Base-by-base conservation (phyloP, 1,284 basidiomycete genomes). In the Agroathelia rolfsii region DNA sequence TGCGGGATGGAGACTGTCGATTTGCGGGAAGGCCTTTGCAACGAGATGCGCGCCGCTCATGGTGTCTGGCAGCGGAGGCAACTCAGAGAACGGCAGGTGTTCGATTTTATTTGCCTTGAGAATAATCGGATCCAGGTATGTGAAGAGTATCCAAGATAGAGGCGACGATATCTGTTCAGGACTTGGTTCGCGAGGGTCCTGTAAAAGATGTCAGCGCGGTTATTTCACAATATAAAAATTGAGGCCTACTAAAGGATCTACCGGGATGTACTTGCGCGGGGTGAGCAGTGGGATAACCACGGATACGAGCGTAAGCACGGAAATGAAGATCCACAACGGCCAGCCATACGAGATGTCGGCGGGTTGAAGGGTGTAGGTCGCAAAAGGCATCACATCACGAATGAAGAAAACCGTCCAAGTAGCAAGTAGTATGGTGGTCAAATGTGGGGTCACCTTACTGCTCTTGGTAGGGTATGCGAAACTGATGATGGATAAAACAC, bases 111-210 rank as follows among this genome's bases (percentile, higher is more conserved):
- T 60, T 12, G 61, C 69, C 15, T 54, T 35, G 8, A 59, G 59
- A 27, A 80, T 59, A 26, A 76, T 50, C 0, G 58, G 54, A 36
- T 77, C 64, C 46, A 82, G 53, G 58, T 72, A 84, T 17, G 62
- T 58, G 52, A 68, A 84, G 24, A 70, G 60, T 10, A 65, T 27
- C 40, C 75, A 56, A 3, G 69, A 76, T 11, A 77, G 43, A 29
- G 70, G 55, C 0, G 76, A 72, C 0, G 76, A 68, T 0, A 72
- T 78, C 48, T 83, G 79, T 45, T 83, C 78, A 3, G 75, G 72
- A 50, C 72, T 76, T 5, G 66, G 62, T 14, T 56, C 46, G n/a
- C n/a, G n/a, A 3, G 64, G 64, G 29, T 66, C 50, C 66, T 71
- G 31, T 14, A 24, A n/a, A 8, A 8, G 13, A 10, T 8, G 12